A percentile compares a stretch with the other conserved stretches of the same genome.
phyloP scores from a whole-genome alignment of 2,329 filamentous ascomycete genomes.

The Neonectria ditissima region DNA sequence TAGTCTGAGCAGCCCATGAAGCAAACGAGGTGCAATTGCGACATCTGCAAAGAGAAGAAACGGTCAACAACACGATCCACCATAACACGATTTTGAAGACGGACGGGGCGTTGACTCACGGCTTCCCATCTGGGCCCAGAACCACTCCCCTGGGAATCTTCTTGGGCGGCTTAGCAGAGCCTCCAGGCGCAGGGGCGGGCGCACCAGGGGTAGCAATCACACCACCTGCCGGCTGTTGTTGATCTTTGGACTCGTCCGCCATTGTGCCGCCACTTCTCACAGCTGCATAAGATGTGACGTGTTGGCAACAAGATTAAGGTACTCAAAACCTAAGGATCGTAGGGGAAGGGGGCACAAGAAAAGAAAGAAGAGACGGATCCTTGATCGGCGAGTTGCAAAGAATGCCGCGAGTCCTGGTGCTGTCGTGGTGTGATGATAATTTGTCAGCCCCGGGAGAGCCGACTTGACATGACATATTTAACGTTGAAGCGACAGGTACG shows the following conservation, averaged over 20 bases:
- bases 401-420: slow-evolving; percentile 13
- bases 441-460: slow-evolving; percentile 36
- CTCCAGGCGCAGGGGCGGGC: slow-evolving; percentile 34
- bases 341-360: slow-evolving; percentile 16
- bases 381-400: slow-evolving; percentile 7
- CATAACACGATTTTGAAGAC: slow-evolving; percentile 19
- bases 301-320: slow-evolving; percentile 24
- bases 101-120: slow-evolving; percentile 65
- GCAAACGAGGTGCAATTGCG: slow-evolving; percentile 50
- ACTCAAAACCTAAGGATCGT: slow-evolving; percentile 8
- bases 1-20: slow-evolving; percentile 66
- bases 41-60: slow-evolving; percentile 42
- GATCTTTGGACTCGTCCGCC: slow-evolving; percentile 45
- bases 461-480: slow-evolving; percentile 1
- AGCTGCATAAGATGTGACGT: slow-evolving; percentile 27
- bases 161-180: slow-evolving; percentile 55
- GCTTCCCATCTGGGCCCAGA: slow-evolving; percentile 84
- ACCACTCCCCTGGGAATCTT: slow-evolving; percentile 78
- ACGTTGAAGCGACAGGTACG: not conserved
- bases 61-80: slow-evolving; percentile 31
- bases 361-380: slow-evolving; percentile 14
- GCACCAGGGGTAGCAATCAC: slow-evolving; percentile 37
- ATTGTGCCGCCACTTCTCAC: slow-evolving; percentile 35
- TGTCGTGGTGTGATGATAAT: slow-evolving; percentile 39
- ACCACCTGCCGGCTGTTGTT: slow-evolving; percentile 37